Base-by-base conservation (phyloP, 129 eudicot species). In the Helianthus tuberosus region DNA sequence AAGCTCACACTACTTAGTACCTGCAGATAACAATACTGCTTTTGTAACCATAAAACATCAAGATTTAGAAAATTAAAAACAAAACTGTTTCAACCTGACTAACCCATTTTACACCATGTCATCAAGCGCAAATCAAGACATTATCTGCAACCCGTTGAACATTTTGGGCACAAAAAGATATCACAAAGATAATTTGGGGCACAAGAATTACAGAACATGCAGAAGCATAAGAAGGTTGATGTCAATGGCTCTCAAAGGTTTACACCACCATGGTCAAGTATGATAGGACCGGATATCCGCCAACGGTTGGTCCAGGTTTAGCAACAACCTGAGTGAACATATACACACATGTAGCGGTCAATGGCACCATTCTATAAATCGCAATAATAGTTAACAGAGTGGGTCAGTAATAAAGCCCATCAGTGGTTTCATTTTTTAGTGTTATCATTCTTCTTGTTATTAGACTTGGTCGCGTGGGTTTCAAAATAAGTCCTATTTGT, bases 271-370 rank as follows among this genome's bases (percentile, higher is more conserved):
- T 82, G 84, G 79, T 88, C 97, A 5, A 91, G 89, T 68, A 84
- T 70, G 20, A 54, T 77, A 35, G 86, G 83, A 68, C 95, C 12
- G 88, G 75, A 16, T 86, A 83, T 15, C 51, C 47, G 86, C 87
- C 88, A 86, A 84, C 87, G 4, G 88, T 91, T 12, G 92, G 88
- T 43, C 95, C 90, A 5, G 86, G 88, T 78, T 86, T 82, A 52
- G 95, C 86, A 54, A 91, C 96, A 72, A 91, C 84, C 97, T 91
- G 84, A 78, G 43, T 13, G 29, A 57, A 51, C 14, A 12, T n/a
- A 35, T 38, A 39, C 3, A 15, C 3, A 63, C 48, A 63, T 36
- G 12, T 63, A 36, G 3, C 49, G 27, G 17, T n/a, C 27, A 63
- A 3, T 64, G 49, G 11, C 68, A 15, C 68, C 27, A 39, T 36